Conservation (phyloP, 163 green algal species). For the Coccomyxa subellipsoidea region DNA sequence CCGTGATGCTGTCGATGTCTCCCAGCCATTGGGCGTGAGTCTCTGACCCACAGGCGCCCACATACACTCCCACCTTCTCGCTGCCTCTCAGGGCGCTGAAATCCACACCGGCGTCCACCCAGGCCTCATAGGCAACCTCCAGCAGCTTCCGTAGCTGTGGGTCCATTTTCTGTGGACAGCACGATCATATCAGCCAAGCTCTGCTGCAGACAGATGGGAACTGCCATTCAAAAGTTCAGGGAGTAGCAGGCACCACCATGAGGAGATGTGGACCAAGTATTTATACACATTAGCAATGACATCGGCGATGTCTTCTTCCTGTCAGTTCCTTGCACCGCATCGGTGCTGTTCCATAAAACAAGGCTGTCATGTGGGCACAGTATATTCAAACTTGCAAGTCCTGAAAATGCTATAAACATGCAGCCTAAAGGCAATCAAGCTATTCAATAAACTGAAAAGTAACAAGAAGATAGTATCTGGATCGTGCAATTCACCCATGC, state of each 20-base stretch:
- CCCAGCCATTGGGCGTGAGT: constrained; percentile 3
- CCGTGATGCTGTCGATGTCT: constrained; percentile 7
- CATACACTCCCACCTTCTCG: constrained; percentile 10
- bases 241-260: no score
- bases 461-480: no score
- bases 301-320: no score
- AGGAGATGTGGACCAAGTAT: no score
- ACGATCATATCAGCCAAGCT: not conserved
- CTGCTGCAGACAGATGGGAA: no score
- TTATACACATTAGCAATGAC: no score
- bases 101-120: constrained; percentile 15
- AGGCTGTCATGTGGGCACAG: not conserved
- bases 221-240: no score
- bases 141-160: constrained; percentile 15
- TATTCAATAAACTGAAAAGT: no score
- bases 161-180: not conserved
- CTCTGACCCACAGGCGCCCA: constrained; percentile 5
- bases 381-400: not conserved
- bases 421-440: not conserved
- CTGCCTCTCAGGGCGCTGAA: not conserved
- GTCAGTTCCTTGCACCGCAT: no score
- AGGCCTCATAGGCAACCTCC: constrained; percentile 16
- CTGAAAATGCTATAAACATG: not conserved
- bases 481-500: no score
- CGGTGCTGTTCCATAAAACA: no score